phyloP scores from a whole-genome alignment of 768 basidiomycete genomes.

The Trametopsis cervina region DNA sequence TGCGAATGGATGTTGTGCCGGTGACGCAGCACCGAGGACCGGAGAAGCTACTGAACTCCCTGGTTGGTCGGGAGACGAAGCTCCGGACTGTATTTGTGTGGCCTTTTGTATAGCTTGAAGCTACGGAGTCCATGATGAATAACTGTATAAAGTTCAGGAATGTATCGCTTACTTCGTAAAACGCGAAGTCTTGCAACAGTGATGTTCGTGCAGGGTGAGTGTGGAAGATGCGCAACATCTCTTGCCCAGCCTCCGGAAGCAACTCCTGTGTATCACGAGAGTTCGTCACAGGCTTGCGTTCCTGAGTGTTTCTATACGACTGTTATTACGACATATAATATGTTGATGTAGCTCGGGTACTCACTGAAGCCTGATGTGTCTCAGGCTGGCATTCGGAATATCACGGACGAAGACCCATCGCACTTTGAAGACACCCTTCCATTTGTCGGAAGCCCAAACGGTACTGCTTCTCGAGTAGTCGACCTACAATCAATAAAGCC shows the following conservation, averaged over 20 bases:
- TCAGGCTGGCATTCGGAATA: slow-evolving; percentile 81
- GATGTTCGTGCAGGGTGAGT: slow-evolving; percentile 91
- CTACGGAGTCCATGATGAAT: slow-evolving; percentile 28
- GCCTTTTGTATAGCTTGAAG: slow-evolving; percentile 83
- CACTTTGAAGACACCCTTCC: slow-evolving; percentile 99
- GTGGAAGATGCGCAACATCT: slow-evolving; percentile 94
- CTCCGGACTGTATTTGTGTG: slow-evolving; percentile 23
- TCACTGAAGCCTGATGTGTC: slow-evolving; percentile 86
- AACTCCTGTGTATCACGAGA: slow-evolving; percentile 97
- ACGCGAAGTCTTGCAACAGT: slow-evolving; percentile 87
- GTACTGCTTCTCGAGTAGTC: slow-evolving; percentile 93
- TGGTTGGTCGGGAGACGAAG: slow-evolving; percentile 22
- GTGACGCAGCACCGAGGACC: slow-evolving; percentile 32
- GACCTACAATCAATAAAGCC: slow-evolving; percentile 37
- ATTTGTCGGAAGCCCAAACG: slow-evolving; percentile 99
- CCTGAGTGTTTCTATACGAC: slow-evolving; percentile 81
- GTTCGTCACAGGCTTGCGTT: slow-evolving; percentile 97
- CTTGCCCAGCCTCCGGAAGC: slow-evolving; percentile 91
- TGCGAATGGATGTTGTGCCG: slow-evolving; percentile 40
- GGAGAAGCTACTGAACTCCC: slow-evolving; percentile 17
- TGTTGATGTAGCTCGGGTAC: slow-evolving; percentile 14
- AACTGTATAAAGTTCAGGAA: neutral
- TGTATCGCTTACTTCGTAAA: slow-evolving; percentile 63
- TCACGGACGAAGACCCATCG: slow-evolving; percentile 97
- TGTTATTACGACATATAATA: slow-evolving; percentile 9